Evolutionary conservation across 1,284 basidiomycete species (phyloP), one percentile per base, ranked within the genome.

Genomic region (Malassezia sp.): DNA sequence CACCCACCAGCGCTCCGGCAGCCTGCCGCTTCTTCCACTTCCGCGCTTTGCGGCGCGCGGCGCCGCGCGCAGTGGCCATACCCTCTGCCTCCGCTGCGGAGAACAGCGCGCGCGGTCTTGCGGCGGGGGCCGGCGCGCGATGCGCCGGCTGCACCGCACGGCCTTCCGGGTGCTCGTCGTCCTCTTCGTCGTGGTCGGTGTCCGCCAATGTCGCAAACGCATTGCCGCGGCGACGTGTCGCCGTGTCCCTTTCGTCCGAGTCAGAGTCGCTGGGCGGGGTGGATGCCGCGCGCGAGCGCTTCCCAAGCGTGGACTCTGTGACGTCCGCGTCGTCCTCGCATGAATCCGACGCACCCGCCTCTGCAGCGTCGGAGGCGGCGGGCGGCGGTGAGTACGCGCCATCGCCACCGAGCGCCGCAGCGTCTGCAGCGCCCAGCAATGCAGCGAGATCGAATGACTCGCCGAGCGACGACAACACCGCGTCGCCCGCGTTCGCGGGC

Each of bases 221-320:
- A 12, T 33, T 45, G 18, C 32, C 5, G 23, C 29, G 18, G n/a
- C 20, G 7, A 11, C 10, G 24, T 11, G 21, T 5, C 26, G 22
- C 34, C 17, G 37, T 35, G 5, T 27, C 22, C 4, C 60, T 51
- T 7, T 58, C 59, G 28, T 72, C 69, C 11, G 66, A 64, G 5
- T 60, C 53, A 17, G 72, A 64, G 10, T 71, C 71, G 15, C 70
- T n/a, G n/a, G n/a, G n/a, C n/a, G n/a, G n/a, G n/a, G n/a, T n/a
- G n/a, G n/a, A n/a, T n/a, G n/a, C 70, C 11, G 54, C 57, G 6
- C 61, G 60, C 28, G 70, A 72, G 36, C 71, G 50, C 31, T 52
- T 52, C 14, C 50, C 50, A 11, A 52, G 40, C 3, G 45, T 49
- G 22, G 50, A 49, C 24, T 42, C 38, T 1, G 50, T 42, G 8